A percentile compares a stretch with the other conserved stretches of the same genome.
phyloP scores from a whole-genome alignment of 768 basidiomycete species.

The Lactarius indigo region DNA sequence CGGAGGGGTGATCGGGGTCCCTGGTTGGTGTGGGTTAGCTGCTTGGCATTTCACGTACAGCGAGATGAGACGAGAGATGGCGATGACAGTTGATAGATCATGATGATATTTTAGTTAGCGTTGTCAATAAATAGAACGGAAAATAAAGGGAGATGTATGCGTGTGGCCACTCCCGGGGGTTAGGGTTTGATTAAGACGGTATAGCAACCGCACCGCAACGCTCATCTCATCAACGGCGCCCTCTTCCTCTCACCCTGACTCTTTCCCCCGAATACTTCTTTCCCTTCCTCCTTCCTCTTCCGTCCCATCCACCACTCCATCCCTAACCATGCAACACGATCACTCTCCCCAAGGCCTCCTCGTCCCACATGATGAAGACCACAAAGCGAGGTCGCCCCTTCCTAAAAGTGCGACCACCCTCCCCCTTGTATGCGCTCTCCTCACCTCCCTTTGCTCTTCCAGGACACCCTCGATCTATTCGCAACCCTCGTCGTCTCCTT shows the following conservation, averaged over 20 bases:
- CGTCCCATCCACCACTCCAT: conserved; percentile 30
- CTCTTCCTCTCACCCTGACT: conserved; percentile 3
- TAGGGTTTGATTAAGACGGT: conserved; percentile 2
- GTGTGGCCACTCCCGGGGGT: not conserved
- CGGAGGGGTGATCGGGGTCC: not conserved
- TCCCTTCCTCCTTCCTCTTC: conserved; percentile 31
- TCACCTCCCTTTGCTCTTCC: conserved; percentile 7
- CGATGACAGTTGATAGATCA: not conserved
- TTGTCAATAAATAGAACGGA: not conserved
- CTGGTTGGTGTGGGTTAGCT: not conserved
- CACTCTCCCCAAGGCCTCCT: conserved; percentile 51
- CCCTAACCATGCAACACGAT: conserved; percentile 38
- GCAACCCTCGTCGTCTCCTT: conserved; percentile 95
- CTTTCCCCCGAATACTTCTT: conserved; percentile 30
- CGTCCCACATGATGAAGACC: conserved; percentile 98
- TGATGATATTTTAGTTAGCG: not conserved
- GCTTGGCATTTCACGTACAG: not conserved
- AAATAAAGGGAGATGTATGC: not conserved
- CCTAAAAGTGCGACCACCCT: conserved; percentile 63
- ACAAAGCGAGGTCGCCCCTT: conserved; percentile 93
- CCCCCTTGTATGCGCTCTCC: not conserved
- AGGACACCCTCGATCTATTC: conserved; percentile 99
- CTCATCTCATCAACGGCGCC: conserved; percentile 6
- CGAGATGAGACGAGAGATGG: not conserved
- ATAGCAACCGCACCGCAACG: not conserved